Evolutionary conservation across 129 eudicot genomes (phyloP).

Genomic region (Arctium lappa): DNA sequence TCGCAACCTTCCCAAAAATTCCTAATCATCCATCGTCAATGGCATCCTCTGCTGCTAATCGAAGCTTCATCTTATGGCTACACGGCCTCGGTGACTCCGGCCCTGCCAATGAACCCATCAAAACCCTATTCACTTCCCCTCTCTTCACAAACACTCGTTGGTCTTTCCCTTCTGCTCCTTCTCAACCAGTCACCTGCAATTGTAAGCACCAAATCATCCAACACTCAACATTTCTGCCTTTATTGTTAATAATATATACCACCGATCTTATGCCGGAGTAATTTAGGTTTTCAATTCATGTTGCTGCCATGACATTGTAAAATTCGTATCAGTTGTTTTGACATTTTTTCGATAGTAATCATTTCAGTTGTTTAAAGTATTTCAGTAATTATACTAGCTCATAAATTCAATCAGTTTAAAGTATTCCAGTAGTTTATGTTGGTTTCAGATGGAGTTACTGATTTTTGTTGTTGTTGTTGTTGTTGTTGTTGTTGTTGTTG

Average conservation of each 20-base stretch:
- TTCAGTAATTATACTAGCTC: background rate
- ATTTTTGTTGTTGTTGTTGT: background rate
- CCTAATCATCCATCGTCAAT: conserved; percentile 21
- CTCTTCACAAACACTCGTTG: conserved; percentile 63
- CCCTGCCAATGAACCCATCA: conserved; percentile 92
- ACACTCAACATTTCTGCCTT: background rate
- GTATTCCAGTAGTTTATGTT: background rate
- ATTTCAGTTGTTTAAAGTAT: background rate
- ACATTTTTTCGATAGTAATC: background rate
- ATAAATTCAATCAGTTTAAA: background rate
- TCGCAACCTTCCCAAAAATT: conserved; percentile 32
- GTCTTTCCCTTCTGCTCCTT: conserved; percentile 97
- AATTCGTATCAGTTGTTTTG: background rate
- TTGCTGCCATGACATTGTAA: background rate
- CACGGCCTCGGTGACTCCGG: conserved; percentile 98
- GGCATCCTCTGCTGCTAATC: conserved; percentile 13
- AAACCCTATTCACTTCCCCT: conserved; percentile 69
- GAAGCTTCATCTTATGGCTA: conserved; percentile 85
- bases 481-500: too few relatives aligned
- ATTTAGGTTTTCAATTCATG: too few relatives aligned
- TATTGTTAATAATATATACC: background rate
- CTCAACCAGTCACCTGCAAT: conserved; percentile 84
- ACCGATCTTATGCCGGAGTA: background rate
- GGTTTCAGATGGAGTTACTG: background rate
- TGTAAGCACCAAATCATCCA: conserved; percentile 37